Conservation (phyloP, 2,329 filamentous ascomycete species). For the Botrytis galanthina region DNA sequence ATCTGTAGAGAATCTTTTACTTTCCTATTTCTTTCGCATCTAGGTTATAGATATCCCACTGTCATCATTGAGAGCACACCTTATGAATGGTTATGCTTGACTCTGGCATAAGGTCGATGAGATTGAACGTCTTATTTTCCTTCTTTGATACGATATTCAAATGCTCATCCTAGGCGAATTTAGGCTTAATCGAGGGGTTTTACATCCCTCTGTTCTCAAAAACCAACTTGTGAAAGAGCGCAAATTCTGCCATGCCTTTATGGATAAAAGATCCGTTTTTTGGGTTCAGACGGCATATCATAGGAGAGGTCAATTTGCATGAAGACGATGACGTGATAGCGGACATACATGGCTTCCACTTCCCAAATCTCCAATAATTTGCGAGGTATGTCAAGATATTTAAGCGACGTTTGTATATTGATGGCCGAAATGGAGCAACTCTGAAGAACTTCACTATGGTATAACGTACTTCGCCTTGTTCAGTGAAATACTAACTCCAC, state of each 20-base stretch:
- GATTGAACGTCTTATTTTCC: not conserved
- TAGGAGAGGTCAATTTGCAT: too few relatives aligned
- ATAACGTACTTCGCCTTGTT: not conserved
- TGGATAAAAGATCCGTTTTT: not conserved
- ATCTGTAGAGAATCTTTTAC: not conserved
- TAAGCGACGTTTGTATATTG: not conserved
- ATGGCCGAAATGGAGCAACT: not conserved
- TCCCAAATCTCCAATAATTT: not conserved
- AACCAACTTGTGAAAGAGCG: not conserved
- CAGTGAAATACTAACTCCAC: too few relatives aligned
- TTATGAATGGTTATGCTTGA: not conserved
- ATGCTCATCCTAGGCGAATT: not conserved
- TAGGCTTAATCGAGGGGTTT: not conserved
- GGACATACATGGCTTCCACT: not conserved
- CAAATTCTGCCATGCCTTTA: not conserved
- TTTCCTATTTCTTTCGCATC: not conserved
- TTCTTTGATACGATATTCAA: not conserved
- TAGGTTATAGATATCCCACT: not conserved
- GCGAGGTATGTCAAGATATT: not conserved
- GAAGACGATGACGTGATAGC: not conserved
- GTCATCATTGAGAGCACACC: not conserved
- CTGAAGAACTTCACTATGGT: too few relatives aligned
- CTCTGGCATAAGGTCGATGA: not conserved
- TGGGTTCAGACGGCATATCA: not conserved
- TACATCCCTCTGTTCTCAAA: not conserved